A percentile compares a stretch with the other conserved stretches of the same genome.
These are phyloP conservation scores for Tuber aestivum DNA, from an alignment of 495 filamentous ascomycete genomes.

Conservation along the genomic window DNA sequence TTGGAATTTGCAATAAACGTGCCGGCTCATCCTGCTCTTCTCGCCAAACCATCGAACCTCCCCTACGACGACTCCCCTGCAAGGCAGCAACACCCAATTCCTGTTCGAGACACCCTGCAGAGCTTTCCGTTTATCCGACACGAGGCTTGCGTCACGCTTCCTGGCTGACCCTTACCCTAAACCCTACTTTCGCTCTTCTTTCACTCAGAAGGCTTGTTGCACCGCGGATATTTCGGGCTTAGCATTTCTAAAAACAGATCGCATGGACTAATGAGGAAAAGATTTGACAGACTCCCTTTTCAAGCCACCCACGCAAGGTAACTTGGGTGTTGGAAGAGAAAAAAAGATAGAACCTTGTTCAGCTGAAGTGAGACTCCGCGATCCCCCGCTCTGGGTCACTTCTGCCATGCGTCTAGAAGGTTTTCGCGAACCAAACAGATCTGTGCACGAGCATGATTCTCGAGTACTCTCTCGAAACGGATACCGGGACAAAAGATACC, in stretches of 20 bases:
- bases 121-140: conserved; percentile 26
- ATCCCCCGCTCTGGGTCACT: background rate
- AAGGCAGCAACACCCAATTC: conserved; percentile 12
- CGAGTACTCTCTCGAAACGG: background rate
- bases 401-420: background rate
- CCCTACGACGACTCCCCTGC: conserved; percentile 4
- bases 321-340: background rate
- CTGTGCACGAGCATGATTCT: background rate
- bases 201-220: background rate
- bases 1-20: no score
- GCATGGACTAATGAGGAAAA: background rate
- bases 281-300: background rate
- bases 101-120: conserved; percentile 18
- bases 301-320: background rate
- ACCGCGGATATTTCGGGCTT: conserved; percentile 8
- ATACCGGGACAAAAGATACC: background rate
- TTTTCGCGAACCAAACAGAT: background rate
- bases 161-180: conserved; percentile 22
- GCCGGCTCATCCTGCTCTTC: conserved; percentile 19
- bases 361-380: conserved; percentile 4
- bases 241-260: conserved; percentile 27
- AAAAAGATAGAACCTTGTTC: background rate
- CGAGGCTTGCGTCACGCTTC: conserved; percentile 32
- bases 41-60: background rate
- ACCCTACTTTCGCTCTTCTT: conserved; percentile 9